Base-by-base conservation (phyloP, 768 basidiomycete species). In the Psilocybe tampanensis region DNA sequence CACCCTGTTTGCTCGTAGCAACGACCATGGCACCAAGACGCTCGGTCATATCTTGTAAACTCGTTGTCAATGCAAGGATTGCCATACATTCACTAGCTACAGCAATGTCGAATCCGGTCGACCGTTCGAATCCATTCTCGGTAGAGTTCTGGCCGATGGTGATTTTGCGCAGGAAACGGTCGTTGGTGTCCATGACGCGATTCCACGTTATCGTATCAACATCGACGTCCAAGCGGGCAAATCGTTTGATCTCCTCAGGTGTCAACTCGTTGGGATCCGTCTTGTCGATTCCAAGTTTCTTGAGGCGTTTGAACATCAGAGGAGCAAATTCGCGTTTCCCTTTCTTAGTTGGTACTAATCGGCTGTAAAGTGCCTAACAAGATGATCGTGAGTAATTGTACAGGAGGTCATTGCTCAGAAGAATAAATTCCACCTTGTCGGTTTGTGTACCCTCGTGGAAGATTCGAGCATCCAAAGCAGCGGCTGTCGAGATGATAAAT, bases 61-160 rank as follows among this genome's bases (percentile, higher is more conserved):
- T 85, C 15, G 90, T 98, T 17, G 89, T 88, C 66, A 98, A 79
- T 2, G 96, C 96, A 47, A 99, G 80, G 43, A 99, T 96, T 19
- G 96, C 96, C 96, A 99, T 99, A 66, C 89, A 90, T 76, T 99
- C 96, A 67, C 93, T 95, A 15, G 95, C 96, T 44, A 99, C 96
- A 44, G 96, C 84, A 60, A 98, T 99, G 72, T 99, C 96, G 70
- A 97, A 98, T 18, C 93, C 95, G 42, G 96, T 87, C 57, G 88
- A 86, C 54, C 97, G 87, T 57, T 90, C 88, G 63, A 89, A 88
- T 17, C 95, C 95, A 70, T 93, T 79, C 72, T 99, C 96, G 6
- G 95, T 95, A 8, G 88, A 64, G 55, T 88, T 89, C 61, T 92
- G 91, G n/a, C 96, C 96, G 52, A 98, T 81, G 32, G 92, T 93